Percentiles rank a stretch among this genome's conserved stretches.
These are phyloP conservation scores for Hyphodiscus hymeniophilus DNA, from an alignment of 495 filamentous ascomycete species.

Conservation along the genomic window DNA sequence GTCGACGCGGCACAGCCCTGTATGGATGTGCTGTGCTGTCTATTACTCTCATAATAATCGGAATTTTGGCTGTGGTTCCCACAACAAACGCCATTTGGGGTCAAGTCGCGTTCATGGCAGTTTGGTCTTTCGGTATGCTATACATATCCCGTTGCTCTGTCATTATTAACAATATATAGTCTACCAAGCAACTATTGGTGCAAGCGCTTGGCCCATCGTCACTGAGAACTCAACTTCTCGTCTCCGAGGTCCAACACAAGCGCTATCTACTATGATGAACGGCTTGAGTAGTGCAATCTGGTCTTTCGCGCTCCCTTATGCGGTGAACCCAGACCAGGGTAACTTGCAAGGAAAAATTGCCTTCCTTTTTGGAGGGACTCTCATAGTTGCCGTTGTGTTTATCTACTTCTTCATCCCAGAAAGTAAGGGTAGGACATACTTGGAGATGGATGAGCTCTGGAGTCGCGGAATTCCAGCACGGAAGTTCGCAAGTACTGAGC, in stretches of 20 bases:
- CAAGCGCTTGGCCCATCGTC: slow-evolving; percentile 1
- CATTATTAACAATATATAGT: too few species aligned
- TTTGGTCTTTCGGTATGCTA: slow-evolving; percentile 4
- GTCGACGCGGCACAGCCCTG: not conserved
- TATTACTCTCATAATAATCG: not conserved
- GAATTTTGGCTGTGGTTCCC: not conserved
- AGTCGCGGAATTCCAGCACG: slow-evolving; percentile 9
- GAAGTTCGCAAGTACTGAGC: too few species aligned
- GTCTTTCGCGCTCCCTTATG: slow-evolving; percentile 19
- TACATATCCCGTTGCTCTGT: too few species aligned
- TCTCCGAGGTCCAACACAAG: not conserved
- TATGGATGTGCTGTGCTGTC: too few species aligned
- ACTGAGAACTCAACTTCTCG: not conserved
- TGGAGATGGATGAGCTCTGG: slow-evolving; percentile 4
- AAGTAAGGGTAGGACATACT: slow-evolving; percentile 7
- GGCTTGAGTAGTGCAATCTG: not conserved
- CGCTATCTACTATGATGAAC: too few species aligned
- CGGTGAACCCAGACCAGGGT: slow-evolving; percentile 13
- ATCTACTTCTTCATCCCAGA: slow-evolving; percentile 22
- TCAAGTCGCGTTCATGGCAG: slow-evolving; percentile 1
- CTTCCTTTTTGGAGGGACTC: slow-evolving; percentile 19
- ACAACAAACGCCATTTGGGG: not conserved
- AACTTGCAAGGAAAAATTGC: slow-evolving; percentile 17
- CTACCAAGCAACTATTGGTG: slow-evolving; percentile 1
- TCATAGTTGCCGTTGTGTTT: not conserved